phyloP scores from a whole-genome alignment of 225 moss, liverwort and hornwort genomes.

The Rhytidiadelphus loreus region DNA sequence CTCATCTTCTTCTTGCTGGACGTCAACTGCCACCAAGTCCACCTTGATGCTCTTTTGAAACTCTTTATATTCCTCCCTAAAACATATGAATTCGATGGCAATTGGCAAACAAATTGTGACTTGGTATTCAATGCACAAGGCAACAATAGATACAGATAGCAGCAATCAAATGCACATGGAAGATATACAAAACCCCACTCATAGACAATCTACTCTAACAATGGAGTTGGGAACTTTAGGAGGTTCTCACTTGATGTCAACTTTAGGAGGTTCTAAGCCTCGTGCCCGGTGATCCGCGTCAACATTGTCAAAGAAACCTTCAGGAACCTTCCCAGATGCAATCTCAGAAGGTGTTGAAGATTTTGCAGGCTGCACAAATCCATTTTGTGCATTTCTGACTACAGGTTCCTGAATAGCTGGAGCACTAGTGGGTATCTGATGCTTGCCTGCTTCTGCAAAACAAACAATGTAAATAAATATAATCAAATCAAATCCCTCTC shows the following conservation, averaged over 20 bases:
- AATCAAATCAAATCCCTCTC: not conserved
- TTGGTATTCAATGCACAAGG: not conserved
- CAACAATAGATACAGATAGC: not conserved
- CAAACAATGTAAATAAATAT: not conserved
- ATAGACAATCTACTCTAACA: not conserved
- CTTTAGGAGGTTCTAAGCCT: constrained; percentile 79
- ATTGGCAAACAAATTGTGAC: not conserved
- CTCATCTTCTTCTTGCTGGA: constrained; percentile 87
- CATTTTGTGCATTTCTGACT: not conserved
- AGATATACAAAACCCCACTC: not conserved
- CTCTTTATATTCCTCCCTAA: constrained; percentile 79
- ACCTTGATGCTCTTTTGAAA: constrained; percentile 85
- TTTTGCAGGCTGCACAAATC: constrained; percentile 5
- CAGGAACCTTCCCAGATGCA: constrained; percentile 49
- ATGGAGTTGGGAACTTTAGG: not conserved
- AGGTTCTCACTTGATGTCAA: constrained; percentile 65
- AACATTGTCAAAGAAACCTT: constrained; percentile 93
- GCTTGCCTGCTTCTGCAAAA: constrained; percentile 23
- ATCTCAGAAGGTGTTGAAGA: constrained; percentile 1
- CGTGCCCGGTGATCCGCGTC: constrained; percentile 90
- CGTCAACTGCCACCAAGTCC: constrained; percentile 65
- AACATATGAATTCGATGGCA: not conserved
- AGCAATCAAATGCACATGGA: not conserved
- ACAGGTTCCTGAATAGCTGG: not conserved
- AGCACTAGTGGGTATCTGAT: not conserved